Base-by-base conservation (phyloP, 208 protist species). In the Trypanosoma avium region DNA sequence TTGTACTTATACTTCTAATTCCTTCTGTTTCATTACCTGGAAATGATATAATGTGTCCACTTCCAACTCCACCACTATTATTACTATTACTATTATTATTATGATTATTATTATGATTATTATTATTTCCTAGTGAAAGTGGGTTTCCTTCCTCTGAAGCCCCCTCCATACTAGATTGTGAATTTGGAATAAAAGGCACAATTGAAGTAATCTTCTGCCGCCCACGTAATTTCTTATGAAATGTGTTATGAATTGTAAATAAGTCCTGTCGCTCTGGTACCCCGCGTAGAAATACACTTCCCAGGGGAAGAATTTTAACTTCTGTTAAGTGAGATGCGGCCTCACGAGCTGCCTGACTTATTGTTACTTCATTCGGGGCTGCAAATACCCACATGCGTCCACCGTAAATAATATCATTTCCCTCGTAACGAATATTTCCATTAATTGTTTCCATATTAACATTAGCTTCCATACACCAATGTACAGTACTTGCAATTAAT, bases 401-500 rank as follows among this genome's bases (percentile, higher is more conserved):
- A 26, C 76, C 67, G 61, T 82, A 87, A 26, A 80, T 61, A 15
- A 94, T 60, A 57, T 94, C 87, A 21, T 78, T 70, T 21, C 87
- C 87, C 32, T 82, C 82, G 50, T 91, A 94, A 55, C 70, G 79
- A 47, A 73, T 58, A 42, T 42, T 68, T 6, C 53, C 65, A 19
- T 66, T 65, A 13, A 70, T 21, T 2, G 35, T 57, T 17, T 89
- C 81, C 15, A 67, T 27, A 13, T 60, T 67, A 19, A 94, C 82
- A 22, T 49, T 78, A 5, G 80, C 88, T 56, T 91, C 76, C 26
- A 53, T 81, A 61, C 88, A 94, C 83, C 85, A 94, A 76, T 94
- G 81, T 26, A 92, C 75, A n/a, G 84, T 76, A 55, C 78, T 88
- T 17, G 76, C 70, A 45, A 94, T 17, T 56, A 81, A 46, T 7